phyloP scores from a whole-genome alignment of 139 green algal genomes.

The Deuterostichococcus epilithicus region DNA sequence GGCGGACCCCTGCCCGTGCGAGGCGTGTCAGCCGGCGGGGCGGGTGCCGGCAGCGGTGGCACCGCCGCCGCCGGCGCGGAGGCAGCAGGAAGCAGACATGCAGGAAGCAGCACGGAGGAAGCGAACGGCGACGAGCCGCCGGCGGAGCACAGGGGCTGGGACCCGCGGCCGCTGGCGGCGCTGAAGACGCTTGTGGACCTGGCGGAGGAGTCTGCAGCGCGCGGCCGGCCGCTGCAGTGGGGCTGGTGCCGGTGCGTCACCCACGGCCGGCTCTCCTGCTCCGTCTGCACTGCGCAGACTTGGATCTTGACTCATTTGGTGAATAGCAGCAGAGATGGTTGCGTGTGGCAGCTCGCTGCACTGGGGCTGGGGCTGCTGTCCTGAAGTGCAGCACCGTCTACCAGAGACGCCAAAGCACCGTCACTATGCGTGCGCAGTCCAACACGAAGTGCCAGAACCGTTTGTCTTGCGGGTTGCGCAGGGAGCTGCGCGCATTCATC shows the following conservation, averaged over 20 bases:
- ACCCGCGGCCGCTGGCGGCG: not conserved
- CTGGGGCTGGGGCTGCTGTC: not conserved
- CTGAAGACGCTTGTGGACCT: constrained; percentile 17
- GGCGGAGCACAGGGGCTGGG: not conserved
- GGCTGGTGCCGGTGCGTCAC: constrained; percentile 24
- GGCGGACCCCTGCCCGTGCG: too few relatives aligned
- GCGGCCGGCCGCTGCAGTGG: constrained; percentile 17
- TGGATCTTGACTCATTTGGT: not conserved
- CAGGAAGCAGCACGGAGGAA: too few relatives aligned
- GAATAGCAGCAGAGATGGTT: not conserved
- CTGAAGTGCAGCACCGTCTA: too few relatives aligned
- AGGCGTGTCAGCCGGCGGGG: too few relatives aligned
- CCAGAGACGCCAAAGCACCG: not conserved
- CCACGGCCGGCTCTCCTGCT: not conserved
- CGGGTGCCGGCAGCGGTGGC: too few relatives aligned
- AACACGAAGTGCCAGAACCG: not conserved
- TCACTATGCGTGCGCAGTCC: not conserved
- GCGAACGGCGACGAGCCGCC: too few relatives aligned
- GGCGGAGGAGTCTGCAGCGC: not conserved
- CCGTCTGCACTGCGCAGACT: too few relatives aligned
- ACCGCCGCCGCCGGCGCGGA: too few relatives aligned
- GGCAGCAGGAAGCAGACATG: too few relatives aligned
- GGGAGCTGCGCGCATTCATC: constrained; percentile 26
- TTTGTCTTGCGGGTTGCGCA: constrained; percentile 3
- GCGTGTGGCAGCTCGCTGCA: not conserved